These are phyloP conservation scores for Fagus sylvatica DNA, from an alignment of 306 rosid species.

Conservation along the genomic window DNA sequence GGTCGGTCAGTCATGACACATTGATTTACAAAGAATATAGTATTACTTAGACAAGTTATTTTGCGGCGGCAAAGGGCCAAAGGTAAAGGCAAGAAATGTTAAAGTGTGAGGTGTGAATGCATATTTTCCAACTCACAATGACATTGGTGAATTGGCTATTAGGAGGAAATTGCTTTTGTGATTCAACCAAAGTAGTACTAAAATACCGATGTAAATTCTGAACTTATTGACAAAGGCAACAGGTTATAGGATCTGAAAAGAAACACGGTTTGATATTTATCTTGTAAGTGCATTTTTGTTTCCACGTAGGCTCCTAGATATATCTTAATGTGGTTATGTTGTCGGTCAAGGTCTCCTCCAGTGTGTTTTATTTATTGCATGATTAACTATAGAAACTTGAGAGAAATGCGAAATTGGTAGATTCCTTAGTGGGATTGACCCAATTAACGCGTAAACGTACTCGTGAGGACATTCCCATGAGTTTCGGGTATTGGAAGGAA, in stretches of 20 bases:
- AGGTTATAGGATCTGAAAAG: too few species aligned
- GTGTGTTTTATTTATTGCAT: too few species aligned
- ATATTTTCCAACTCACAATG: neutral
- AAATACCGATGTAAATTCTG: too few species aligned
- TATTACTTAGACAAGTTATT: neutral
- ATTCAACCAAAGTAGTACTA: too few species aligned
- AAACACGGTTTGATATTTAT: too few species aligned
- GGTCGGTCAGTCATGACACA: neutral
- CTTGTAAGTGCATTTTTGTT: too few species aligned
- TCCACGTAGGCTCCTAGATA: too few species aligned
- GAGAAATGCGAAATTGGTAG: constrained; percentile 12
- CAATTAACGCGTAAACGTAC: constrained; percentile 17
- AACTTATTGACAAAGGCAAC: too few species aligned
- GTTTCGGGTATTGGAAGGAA: neutral
- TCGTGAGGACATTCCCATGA: neutral
- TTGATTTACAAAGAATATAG: too few species aligned
- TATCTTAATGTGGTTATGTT: too few species aligned
- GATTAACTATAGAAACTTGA: constrained; percentile 3
- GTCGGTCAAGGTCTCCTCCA: too few species aligned
- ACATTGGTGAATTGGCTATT: neutral
- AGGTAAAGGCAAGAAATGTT: too few species aligned
- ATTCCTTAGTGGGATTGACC: neutral
- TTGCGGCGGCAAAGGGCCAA: neutral
- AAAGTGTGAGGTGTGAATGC: neutral
- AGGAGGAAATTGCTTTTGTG: neutral